These are phyloP conservation scores for Trametes villosa DNA, from an alignment of 768 basidiomycete genomes.

Conservation along the genomic window DNA sequence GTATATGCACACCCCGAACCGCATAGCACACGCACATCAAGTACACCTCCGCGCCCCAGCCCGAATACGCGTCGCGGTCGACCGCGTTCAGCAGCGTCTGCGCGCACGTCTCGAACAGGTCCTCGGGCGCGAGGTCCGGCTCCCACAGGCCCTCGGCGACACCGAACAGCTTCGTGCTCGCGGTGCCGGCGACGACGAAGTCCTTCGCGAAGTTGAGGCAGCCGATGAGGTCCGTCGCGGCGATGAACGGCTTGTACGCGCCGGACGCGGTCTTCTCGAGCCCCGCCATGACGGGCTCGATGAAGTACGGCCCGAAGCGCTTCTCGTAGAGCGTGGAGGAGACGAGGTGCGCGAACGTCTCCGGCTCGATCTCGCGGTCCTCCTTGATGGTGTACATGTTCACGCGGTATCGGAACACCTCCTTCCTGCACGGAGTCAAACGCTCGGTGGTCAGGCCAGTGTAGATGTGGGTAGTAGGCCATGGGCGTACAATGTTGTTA, in stretches of 20 bases:
- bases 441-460: neutral
- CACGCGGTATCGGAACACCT: slow-evolving; percentile 89
- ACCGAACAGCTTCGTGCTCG: slow-evolving; percentile 91
- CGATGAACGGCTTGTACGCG: slow-evolving; percentile 87
- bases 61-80: slow-evolving; percentile 95
- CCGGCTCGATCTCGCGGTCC: slow-evolving; percentile 94
- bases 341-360: slow-evolving; percentile 94
- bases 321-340: slow-evolving; percentile 95
- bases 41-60: slow-evolving; percentile 96
- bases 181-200: slow-evolving; percentile 95
- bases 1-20: neutral
- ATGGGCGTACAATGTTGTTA: slow-evolving; percentile 77
- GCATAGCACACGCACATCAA: slow-evolving; percentile 71
- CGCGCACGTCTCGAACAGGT: slow-evolving; percentile 97
- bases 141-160: slow-evolving; percentile 99
- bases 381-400: slow-evolving; percentile 99
- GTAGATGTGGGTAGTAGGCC: neutral
- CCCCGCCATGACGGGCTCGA: slow-evolving; percentile 96
- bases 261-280: slow-evolving; percentile 75
- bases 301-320: slow-evolving; percentile 95
- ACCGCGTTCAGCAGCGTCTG: slow-evolving; percentile 95
- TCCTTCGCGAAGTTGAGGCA: slow-evolving; percentile 95
- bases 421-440: slow-evolving; percentile 57
- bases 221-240: slow-evolving; percentile 91
- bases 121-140: slow-evolving; percentile 93